Evolutionary conservation across 2,329 filamentous ascomycete species (phyloP).

Genomic region (Ambrosiella beaveri): DNA sequence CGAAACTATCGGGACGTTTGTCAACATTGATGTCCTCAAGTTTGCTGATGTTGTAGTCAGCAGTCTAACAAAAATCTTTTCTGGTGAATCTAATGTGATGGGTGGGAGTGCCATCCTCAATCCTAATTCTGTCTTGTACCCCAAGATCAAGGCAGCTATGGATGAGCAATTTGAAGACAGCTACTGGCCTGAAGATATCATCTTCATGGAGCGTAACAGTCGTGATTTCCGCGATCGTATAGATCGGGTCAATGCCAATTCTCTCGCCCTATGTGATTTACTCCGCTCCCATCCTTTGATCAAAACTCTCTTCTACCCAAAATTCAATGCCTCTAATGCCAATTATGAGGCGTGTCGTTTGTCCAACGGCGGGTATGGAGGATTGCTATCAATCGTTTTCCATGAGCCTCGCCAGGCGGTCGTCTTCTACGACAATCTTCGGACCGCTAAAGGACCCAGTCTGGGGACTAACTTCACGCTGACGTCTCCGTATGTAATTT

Average conservation of each 20-base stretch:
- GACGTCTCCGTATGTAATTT: slow-evolving; percentile 72
- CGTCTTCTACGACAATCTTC: slow-evolving; percentile 68
- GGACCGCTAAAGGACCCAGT: slow-evolving; percentile 85
- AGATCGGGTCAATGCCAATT: slow-evolving; percentile 67
- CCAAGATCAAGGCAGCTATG: slow-evolving; percentile 48
- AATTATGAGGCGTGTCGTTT: slow-evolving; percentile 68
- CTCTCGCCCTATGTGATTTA: slow-evolving; percentile 64
- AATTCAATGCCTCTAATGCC: slow-evolving; percentile 47
- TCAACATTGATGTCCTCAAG: slow-evolving; percentile 84
- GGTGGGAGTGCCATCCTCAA: slow-evolving; percentile 58
- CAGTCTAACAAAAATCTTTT: slow-evolving; percentile 93
- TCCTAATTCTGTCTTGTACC: slow-evolving; percentile 52
- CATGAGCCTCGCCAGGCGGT: slow-evolving; percentile 51
- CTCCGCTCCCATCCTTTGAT: slow-evolving; percentile 45
- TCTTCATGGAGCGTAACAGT: slow-evolving; percentile 93
- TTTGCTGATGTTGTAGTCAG: slow-evolving; percentile 85
- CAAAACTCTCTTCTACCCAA: slow-evolving; percentile 75
- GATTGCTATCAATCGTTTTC: slow-evolving; percentile 73
- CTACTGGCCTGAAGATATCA: slow-evolving; percentile 83
- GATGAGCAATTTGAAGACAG: slow-evolving; percentile 61
- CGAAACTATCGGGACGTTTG: slow-evolving; percentile 91
- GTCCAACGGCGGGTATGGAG: slow-evolving; percentile 68
- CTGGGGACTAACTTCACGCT: slow-evolving; percentile 94
- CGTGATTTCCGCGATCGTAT: slow-evolving; percentile 76
- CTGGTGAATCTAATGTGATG: slow-evolving; percentile 96